Conservation (phyloP, 2,329 filamentous ascomycete genomes). For the Monosporascus sp. region DNA sequence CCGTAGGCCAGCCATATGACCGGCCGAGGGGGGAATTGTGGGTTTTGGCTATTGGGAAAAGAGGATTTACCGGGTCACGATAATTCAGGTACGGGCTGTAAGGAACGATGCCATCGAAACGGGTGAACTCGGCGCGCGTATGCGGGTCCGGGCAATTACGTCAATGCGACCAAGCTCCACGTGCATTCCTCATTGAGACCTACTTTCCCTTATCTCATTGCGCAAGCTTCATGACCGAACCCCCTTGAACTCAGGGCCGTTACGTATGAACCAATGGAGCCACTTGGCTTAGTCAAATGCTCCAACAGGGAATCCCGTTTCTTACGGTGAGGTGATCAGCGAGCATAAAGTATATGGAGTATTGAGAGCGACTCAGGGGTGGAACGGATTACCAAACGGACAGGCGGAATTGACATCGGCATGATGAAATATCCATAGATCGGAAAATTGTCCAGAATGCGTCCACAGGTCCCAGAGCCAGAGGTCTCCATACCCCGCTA, state of each 20-base stretch:
- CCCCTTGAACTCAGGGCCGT: no score
- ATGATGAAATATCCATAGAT: slow-evolving; percentile 9
- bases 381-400: slow-evolving; percentile 2
- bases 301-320: no score
- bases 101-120: slow-evolving; percentile 17
- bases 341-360: no score
- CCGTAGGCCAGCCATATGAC: slow-evolving; percentile 2
- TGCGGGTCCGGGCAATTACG: slow-evolving; percentile 6
- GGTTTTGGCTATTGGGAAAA: slow-evolving; percentile 16
- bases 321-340: no score
- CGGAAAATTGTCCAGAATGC: background rate
- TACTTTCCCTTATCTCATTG: no score
- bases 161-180: slow-evolving; percentile 9
- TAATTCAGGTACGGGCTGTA: slow-evolving; percentile 11
- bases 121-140: slow-evolving; percentile 22
- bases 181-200: background rate
- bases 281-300: no score
- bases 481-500: background rate
- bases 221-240: no score
- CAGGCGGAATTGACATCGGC: slow-evolving; percentile 8
- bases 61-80: slow-evolving; percentile 29
- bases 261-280: no score
- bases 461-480: no score
- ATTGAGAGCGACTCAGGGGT: background rate
- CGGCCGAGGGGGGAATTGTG: slow-evolving; percentile 18